Evolutionary conservation across 805 yeast genomes (phyloP).

Genomic region (Teunomyces stri): DNA sequence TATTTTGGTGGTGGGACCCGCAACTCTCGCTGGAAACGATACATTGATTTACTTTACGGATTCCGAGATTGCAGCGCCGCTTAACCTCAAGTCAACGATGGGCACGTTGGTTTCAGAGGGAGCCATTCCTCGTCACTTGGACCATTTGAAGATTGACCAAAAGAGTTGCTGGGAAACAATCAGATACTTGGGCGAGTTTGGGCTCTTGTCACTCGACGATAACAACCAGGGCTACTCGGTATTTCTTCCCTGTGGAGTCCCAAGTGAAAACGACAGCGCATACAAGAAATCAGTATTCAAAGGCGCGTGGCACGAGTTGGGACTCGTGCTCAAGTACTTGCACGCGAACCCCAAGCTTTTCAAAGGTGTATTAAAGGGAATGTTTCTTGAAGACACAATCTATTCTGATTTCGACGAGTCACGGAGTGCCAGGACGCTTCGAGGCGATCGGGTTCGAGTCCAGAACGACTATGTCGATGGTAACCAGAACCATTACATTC

Average conservation of each 20-base stretch:
- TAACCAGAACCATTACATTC: slow-evolving; percentile 21
- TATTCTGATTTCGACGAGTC: slow-evolving; percentile 55
- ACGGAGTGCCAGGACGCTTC: slow-evolving; percentile 18
- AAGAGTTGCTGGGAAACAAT: slow-evolving; percentile 61
- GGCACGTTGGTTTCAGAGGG: slow-evolving; percentile 44
- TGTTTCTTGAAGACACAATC: slow-evolving; percentile 59
- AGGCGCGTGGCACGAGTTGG: slow-evolving; percentile 62
- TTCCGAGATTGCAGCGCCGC: slow-evolving; percentile 61
- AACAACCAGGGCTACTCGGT: slow-evolving; percentile 67
- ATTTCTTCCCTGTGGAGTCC: slow-evolving; percentile 66
- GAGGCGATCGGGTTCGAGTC: slow-evolving; percentile 28
- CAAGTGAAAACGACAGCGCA: neutral
- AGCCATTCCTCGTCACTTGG: slow-evolving; percentile 22
- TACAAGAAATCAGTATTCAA: neutral
- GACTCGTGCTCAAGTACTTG: slow-evolving; percentile 59
- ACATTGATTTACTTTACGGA: slow-evolving; percentile 65
- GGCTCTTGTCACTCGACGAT: slow-evolving; percentile 49
- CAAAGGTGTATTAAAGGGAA: slow-evolving; percentile 50
- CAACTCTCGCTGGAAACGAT: slow-evolving; percentile 48
- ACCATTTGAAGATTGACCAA: slow-evolving; percentile 33
- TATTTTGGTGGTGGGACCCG: slow-evolving; percentile 43
- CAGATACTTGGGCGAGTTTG: slow-evolving; percentile 50
- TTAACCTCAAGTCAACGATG: slow-evolving; percentile 60
- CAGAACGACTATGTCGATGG: slow-evolving; percentile 18
- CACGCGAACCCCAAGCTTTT: slow-evolving; percentile 51